Base-by-base conservation (phyloP, 805 yeast genomes). In the Teunomyces kruisii region DNA sequence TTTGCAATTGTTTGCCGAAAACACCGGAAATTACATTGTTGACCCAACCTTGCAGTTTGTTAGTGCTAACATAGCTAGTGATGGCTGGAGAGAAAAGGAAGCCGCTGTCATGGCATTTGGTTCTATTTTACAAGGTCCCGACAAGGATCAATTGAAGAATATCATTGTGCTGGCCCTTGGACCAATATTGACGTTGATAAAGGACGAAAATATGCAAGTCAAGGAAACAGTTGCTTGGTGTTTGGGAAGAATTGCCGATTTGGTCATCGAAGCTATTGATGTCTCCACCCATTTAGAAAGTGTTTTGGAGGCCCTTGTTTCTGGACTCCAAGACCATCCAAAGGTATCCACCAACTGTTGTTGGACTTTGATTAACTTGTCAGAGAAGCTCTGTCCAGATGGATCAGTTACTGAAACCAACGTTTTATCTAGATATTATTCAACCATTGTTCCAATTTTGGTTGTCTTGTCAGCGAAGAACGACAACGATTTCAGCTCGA, bases 71-170 rank as follows among this genome's bases (percentile, higher is more conserved):
- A 78, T 94, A 43, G 70, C 74, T 46, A 39, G 50, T 10, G 62
- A 61, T 9, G 53, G 53, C 42, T 94, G 99, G 99, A 81, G 94
- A 67, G 70, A 80, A 44, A 84, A 96, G 57, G 99, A 94, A 70
- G 98, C 98, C 19, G 96, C 98, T 1, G 97, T 94, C 5, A 94
- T 94, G 99, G 97, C 99, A 0, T 94, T 94, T 63, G 99, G 99
- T 28, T 90, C 97, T 9, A 88, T 94, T 48, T 76, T 94, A 56
- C 98, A 90, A 56, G 99, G 99, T 15, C 97, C 97, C 26, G 91
- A 87, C 51, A 78, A 81, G 43, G 80, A 77, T 2, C 84, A 85
- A 58, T 73, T 89, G 57, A 79, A 79, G 41, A 67, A 68, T 6
- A 76, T 90, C 43, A 84, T 92, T 50, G 80, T 78, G 28, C 92